phyloP scores from a whole-genome alignment of 2,329 filamentous ascomycete genomes.

The Aspergillus sp. region DNA sequence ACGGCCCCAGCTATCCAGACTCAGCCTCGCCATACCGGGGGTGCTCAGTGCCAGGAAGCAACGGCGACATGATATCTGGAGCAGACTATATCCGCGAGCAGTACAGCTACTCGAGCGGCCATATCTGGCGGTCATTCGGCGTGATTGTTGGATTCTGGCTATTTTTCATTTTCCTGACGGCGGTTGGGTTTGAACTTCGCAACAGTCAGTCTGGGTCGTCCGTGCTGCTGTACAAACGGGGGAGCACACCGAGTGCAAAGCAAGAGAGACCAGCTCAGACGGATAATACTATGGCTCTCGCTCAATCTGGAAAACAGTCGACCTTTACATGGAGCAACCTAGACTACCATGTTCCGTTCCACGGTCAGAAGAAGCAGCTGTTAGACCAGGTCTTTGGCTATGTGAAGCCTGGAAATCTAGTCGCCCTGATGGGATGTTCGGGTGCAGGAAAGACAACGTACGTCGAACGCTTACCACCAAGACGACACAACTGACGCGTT shows the following conservation, averaged over 20 bases:
- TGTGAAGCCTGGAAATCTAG: constrained; percentile 71
- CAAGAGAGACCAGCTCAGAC: neutral
- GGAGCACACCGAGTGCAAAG: constrained; percentile 14
- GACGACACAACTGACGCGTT: no score
- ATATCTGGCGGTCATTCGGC: constrained; percentile 71
- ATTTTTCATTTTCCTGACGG: constrained; percentile 72
- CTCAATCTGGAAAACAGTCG: constrained; percentile 63
- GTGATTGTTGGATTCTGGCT: constrained; percentile 74
- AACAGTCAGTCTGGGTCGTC: constrained; percentile 33
- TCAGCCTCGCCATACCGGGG: constrained; percentile 26
- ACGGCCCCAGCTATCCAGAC: constrained; percentile 41
- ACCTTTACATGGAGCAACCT: constrained; percentile 81
- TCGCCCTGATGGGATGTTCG: constrained; percentile 73
- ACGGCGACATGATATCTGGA: constrained; percentile 45
- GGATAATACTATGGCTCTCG: constrained; percentile 10
- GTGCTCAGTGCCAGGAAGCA: constrained; percentile 32
- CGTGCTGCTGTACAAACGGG: constrained; percentile 34
- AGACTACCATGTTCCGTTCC: constrained; percentile 62
- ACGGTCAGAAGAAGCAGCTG: constrained; percentile 49
- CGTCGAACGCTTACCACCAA: rapidly evolving
- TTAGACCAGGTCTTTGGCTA: constrained; percentile 71
- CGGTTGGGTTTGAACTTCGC: constrained; percentile 68
- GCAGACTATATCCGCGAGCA: constrained; percentile 54
- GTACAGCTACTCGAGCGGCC: constrained; percentile 54
- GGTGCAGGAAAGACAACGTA: constrained; percentile 70